phyloP scores from a whole-genome alignment of 1,284 basidiomycete genomes.

The Pterulicium gracile region DNA sequence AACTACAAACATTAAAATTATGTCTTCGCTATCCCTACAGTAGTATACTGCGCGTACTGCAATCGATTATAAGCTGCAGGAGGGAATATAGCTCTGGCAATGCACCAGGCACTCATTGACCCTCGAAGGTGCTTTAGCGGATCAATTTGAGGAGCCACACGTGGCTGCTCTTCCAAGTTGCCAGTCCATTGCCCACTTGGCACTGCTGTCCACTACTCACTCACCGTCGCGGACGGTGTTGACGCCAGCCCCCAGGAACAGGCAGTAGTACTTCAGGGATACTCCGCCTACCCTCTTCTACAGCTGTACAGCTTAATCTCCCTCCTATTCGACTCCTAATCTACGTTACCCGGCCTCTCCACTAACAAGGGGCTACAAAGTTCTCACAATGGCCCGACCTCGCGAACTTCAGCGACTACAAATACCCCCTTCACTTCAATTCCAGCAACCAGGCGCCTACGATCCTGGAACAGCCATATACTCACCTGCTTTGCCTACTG shows the following conservation, averaged over 20 bases:
- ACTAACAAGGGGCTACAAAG: not conserved
- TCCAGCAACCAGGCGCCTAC: conserved; percentile 33
- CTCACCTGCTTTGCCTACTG: conserved; percentile 55
- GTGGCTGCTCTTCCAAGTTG: not conserved
- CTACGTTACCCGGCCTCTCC: too few species aligned
- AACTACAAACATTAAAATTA: too few species aligned
- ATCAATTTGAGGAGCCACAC: not conserved
- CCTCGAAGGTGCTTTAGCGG: too few species aligned
- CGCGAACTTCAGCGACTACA: conserved; percentile 33
- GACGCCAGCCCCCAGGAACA: not conserved
- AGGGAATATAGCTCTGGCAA: not conserved
- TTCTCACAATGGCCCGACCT: conserved; percentile 17
- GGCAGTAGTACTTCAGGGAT: too few species aligned
- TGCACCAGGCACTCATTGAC: not conserved
- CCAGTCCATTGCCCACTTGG: not conserved
- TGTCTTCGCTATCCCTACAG: too few species aligned
- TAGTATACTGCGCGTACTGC: too few species aligned
- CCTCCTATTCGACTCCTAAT: too few species aligned
- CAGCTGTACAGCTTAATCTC: too few species aligned
- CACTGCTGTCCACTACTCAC: not conserved
- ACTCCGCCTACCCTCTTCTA: not conserved
- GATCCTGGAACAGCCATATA: conserved; percentile 35
- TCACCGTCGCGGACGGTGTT: not conserved
- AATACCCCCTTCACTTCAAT: conserved; percentile 30
- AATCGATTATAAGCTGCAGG: too few species aligned